A percentile compares a stretch with the other conserved stretches of the same genome.
phyloP scores from a whole-genome alignment of 2,329 filamentous ascomycete genomes.

The Blastomyces parvus region DNA sequence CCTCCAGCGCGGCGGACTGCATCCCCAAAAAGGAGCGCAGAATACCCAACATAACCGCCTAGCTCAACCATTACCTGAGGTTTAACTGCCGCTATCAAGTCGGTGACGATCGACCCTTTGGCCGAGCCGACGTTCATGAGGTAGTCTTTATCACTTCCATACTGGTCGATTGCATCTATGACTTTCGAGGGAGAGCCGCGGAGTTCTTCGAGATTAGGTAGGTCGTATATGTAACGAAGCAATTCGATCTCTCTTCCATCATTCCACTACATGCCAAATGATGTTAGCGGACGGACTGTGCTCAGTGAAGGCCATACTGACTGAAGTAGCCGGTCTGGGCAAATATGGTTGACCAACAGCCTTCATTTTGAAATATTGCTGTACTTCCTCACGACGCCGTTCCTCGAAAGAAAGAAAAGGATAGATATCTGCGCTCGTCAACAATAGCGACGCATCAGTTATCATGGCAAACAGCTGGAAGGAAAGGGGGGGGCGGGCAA shows the following conservation, averaged over 20 bases:
- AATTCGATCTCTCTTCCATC: constrained; percentile 68
- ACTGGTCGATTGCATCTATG: constrained; percentile 62
- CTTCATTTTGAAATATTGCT: not conserved
- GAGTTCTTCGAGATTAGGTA: constrained; percentile 53
- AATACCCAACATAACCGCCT: constrained; percentile 75
- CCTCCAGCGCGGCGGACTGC: constrained; percentile 56
- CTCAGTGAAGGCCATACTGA: not conserved
- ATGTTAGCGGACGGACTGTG: not conserved
- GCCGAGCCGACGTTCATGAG: constrained; percentile 72
- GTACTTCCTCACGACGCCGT: not conserved
- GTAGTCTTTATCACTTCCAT: constrained; percentile 54
- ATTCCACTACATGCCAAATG: constrained; percentile 41
- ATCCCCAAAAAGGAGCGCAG: constrained; percentile 63
- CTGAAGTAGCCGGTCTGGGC: not conserved
- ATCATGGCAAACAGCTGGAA: not conserved
- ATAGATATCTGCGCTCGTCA: not conserved
- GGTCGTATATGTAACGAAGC: constrained; percentile 57
- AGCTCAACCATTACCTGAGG: constrained; percentile 66
- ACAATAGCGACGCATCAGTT: not conserved
- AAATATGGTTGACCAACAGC: not conserved
- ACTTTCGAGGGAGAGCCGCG: constrained; percentile 55
- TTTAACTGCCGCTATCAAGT: constrained; percentile 57
- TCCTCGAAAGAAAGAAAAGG: not conserved
- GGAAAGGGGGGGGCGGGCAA: too few relatives aligned
- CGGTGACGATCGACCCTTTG: constrained; percentile 62